A percentile compares a stretch with the other conserved stretches of the same genome.
Conservation (phyloP, 345 rosid genomes). For the Acer campestre region DNA sequence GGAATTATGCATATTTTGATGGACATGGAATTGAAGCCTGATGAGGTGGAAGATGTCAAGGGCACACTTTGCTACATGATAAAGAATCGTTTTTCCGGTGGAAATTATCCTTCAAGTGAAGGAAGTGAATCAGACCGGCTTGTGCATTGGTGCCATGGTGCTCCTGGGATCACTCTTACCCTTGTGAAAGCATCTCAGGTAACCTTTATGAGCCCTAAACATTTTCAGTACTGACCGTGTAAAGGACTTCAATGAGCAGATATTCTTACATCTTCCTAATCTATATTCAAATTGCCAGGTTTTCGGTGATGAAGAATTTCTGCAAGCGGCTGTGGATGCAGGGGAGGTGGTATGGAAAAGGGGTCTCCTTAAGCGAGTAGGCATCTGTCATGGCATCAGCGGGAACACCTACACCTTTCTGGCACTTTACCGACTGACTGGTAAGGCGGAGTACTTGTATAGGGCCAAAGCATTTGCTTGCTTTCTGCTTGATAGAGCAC, state of each 20-base stretch:
- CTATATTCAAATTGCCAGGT: too few species aligned
- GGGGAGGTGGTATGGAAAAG: too few species aligned
- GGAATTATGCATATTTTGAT: conserved; percentile 71
- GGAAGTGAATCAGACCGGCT: too few species aligned
- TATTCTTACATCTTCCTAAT: background rate
- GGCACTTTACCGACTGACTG: conserved; percentile 55
- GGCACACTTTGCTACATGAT: conserved; percentile 62
- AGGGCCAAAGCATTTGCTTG: conserved; percentile 67
- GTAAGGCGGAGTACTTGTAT: conserved; percentile 42
- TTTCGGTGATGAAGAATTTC: too few species aligned
- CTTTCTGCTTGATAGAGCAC: conserved; percentile 43
- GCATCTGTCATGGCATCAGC: too few species aligned
- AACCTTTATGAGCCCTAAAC: background rate
- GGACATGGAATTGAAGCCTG: conserved; percentile 63
- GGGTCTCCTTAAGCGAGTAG: too few species aligned
- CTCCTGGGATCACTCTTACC: too few species aligned
- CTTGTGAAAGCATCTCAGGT: conserved; percentile 37
- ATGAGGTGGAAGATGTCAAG: conserved; percentile 66
- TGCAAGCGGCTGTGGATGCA: too few species aligned
- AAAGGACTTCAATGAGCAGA: too few species aligned
- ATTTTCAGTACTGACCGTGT: background rate
- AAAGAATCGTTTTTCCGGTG: conserved; percentile 53
- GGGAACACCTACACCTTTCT: background rate
- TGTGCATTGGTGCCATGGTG: too few species aligned
- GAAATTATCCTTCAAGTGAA: background rate